phyloP scores from a whole-genome alignment of 768 basidiomycete species.

The Leucosporidium scottii region DNA sequence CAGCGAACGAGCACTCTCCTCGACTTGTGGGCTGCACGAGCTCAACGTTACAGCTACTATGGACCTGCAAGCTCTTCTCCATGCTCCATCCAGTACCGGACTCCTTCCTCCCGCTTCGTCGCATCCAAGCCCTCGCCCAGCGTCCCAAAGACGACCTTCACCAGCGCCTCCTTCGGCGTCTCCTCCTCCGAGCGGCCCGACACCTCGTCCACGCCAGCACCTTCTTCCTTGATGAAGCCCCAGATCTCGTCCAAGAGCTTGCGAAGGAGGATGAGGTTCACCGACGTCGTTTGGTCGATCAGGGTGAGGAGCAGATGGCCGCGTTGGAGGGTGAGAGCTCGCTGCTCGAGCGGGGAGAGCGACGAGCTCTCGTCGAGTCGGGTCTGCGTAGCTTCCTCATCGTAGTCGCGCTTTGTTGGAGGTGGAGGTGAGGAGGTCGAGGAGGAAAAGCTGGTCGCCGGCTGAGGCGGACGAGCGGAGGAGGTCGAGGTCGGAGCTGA shows the following conservation, averaged over 20 bases:
- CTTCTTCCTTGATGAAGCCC: conserved; percentile 13
- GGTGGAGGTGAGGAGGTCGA: neutral
- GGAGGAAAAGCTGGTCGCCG: neutral
- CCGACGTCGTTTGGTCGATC: conserved; percentile 27
- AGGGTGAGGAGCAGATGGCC: conserved; percentile 31
- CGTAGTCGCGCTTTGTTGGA: neutral
- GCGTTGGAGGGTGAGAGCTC: conserved; percentile 16
- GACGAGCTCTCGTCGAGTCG: neutral
- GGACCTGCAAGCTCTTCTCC: conserved; percentile 1
- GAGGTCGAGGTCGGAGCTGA: neutral
- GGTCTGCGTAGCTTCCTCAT: neutral
- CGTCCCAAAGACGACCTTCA: conserved; percentile 20
- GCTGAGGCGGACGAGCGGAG: neutral
- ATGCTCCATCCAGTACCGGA: conserved; percentile 29
- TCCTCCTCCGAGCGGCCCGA: conserved; percentile 7
- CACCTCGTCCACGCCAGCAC: conserved; percentile 5
- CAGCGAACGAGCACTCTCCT: no score
- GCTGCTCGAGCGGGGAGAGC: conserved; percentile 10
- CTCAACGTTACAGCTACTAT: no score
- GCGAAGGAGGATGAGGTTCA: conserved; percentile 16
- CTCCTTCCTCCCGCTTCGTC: conserved; percentile 27
- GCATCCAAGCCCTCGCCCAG: conserved; percentile 32
- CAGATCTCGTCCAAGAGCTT: conserved; percentile 10
- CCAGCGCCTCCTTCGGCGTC: conserved; percentile 24
- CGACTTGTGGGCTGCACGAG: no score